A percentile compares a stretch with the other conserved stretches of the same genome.
Conservation (phyloP, 805 yeast genomes). For the Middelhovenomyces tepae region DNA sequence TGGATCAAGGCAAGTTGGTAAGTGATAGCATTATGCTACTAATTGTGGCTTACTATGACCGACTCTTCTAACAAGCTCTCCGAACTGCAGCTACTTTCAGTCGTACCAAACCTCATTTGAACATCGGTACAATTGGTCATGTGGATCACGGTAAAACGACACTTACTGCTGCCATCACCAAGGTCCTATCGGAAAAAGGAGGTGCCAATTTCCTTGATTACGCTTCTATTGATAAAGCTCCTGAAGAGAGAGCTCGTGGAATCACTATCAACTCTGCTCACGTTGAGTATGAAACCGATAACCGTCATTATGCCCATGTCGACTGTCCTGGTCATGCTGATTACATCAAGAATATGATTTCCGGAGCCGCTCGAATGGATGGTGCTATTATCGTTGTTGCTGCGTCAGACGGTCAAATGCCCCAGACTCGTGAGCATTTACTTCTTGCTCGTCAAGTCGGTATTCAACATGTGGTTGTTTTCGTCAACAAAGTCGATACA, state of each 20-base stretch:
- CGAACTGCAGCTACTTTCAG: slow-evolving; percentile 74
- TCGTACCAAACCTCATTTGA: slow-evolving; percentile 94
- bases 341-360: slow-evolving; percentile 97
- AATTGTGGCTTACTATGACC: not conserved
- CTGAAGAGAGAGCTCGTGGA: slow-evolving; percentile 99
- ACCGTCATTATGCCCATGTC: slow-evolving; percentile 95
- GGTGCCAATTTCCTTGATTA: slow-evolving; percentile 94
- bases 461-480: slow-evolving; percentile 94
- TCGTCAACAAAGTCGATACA: slow-evolving; percentile 96
- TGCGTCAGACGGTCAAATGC: slow-evolving; percentile 99
- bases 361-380: slow-evolving; percentile 99
- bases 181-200: slow-evolving; percentile 78
- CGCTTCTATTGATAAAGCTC: slow-evolving; percentile 90
- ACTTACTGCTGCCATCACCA: slow-evolving; percentile 96
- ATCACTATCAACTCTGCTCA: slow-evolving; percentile 97
- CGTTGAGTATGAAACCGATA: slow-evolving; percentile 91
- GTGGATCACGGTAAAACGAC: slow-evolving; percentile 99
- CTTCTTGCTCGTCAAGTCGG: slow-evolving; percentile 99
- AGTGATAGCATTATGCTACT: too few species aligned
- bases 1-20: too few species aligned
- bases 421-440: slow-evolving; percentile 98
- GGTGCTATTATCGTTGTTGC: slow-evolving; percentile 99
- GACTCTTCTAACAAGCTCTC: slow-evolving; percentile 38
- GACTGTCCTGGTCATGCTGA: slow-evolving; percentile 99
- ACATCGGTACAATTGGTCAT: slow-evolving; percentile 97